These are phyloP conservation scores for Lasiosphaeriaceae sp. DNA, from an alignment of 495 filamentous ascomycete species.

Conservation along the genomic window DNA sequence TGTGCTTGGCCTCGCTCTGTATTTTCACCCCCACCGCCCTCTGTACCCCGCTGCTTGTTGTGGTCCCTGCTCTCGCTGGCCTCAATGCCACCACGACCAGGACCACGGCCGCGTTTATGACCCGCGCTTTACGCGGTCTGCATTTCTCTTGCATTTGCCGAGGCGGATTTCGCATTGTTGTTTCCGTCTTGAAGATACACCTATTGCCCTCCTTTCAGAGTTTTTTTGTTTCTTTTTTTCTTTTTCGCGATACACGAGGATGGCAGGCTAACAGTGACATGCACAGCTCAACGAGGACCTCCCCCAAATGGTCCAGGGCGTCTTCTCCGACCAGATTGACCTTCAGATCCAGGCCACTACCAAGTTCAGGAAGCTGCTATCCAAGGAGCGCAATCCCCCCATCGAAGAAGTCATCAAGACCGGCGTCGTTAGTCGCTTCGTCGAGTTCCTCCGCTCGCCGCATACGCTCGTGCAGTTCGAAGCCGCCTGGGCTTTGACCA, in stretches of 20 bases:
- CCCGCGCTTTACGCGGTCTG: not conserved
- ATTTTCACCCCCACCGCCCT: slow-evolving; percentile 9
- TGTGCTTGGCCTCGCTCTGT: not conserved
- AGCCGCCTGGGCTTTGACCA: slow-evolving; percentile 98
- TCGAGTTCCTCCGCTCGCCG: slow-evolving; percentile 96
- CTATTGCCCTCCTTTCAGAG: not conserved
- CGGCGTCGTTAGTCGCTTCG: slow-evolving; percentile 94
- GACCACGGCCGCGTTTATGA: not conserved
- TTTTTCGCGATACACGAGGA: not conserved
- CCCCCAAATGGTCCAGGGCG: slow-evolving; percentile 94
- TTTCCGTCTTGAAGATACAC: not conserved
- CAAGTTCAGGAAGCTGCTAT: slow-evolving; percentile 95
- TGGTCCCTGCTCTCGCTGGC: not conserved
- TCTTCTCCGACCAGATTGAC: slow-evolving; percentile 98
- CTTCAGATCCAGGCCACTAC: slow-evolving; percentile 98
- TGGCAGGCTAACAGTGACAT: slow-evolving; percentile 27
- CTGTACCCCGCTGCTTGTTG: slow-evolving; percentile 10
- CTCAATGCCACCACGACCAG: not conserved
- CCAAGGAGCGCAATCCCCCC: slow-evolving; percentile 97
- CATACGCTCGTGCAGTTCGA: slow-evolving; percentile 99
- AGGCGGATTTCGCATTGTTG: not conserved
- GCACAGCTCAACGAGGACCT: slow-evolving; percentile 92
- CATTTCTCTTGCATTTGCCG: not conserved
- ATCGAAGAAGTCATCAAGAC: slow-evolving; percentile 99
- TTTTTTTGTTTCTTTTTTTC: not conserved